A percentile compares a stretch with the other conserved stretches of the same genome.
phyloP scores from a whole-genome alignment of 257 asterid genomes.

The Linaria vulgaris region DNA sequence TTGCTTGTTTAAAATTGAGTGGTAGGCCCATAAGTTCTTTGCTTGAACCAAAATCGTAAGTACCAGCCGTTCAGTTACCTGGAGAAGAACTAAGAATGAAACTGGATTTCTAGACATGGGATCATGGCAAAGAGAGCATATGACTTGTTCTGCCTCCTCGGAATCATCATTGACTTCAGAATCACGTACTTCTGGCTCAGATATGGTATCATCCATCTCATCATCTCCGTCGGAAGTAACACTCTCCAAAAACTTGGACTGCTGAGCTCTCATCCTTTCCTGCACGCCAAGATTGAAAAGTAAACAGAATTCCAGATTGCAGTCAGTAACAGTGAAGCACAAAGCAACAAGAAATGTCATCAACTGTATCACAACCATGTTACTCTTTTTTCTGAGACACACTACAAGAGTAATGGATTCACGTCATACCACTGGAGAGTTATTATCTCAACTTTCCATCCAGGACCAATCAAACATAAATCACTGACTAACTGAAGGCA shows the following conservation, averaged over 20 bases:
- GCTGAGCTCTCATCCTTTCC: constrained; percentile 94
- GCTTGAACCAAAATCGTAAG: constrained; percentile 7
- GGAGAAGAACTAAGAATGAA: constrained; percentile 87
- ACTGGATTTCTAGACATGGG: constrained; percentile 69
- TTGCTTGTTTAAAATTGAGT: too few species aligned
- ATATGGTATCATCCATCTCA: constrained; percentile 52
- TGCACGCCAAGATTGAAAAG: constrained; percentile 30
- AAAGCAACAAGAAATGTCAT: constrained; percentile 15
- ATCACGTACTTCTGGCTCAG: constrained; percentile 46
- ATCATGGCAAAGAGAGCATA: constrained; percentile 93
- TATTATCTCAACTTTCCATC: constrained; percentile 16
- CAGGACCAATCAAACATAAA: constrained; percentile 20
- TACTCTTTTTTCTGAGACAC: background rate
- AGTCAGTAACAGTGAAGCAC: constrained; percentile 18
- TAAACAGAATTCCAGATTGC: constrained; percentile 19
- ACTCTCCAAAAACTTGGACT: constrained; percentile 79
- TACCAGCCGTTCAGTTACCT: constrained; percentile 44
- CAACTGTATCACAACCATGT: background rate
- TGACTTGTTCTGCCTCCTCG: constrained; percentile 58
- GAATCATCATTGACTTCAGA: constrained; percentile 40
- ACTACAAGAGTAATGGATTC: constrained; percentile 8
- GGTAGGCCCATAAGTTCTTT: too few species aligned
- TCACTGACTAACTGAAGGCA: constrained; percentile 8
- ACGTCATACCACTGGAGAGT: constrained; percentile 17
- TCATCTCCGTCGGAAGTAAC: constrained; percentile 57